Conservation (phyloP, 345 rosid genomes). For the Acer yangbiense region DNA sequence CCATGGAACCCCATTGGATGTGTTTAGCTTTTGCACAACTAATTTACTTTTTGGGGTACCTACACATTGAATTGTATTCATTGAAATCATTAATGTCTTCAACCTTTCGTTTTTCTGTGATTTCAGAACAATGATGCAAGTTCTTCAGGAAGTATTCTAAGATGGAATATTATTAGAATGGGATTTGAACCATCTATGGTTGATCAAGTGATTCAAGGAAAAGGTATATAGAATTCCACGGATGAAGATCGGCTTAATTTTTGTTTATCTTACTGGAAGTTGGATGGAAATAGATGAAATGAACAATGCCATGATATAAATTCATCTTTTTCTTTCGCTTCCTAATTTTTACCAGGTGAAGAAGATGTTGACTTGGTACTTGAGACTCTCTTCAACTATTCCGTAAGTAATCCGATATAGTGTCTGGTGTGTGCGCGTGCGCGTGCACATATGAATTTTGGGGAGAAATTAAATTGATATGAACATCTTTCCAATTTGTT, state of each 20-base stretch:
- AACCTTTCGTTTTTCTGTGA: constrained; percentile 12
- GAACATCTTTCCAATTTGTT: not conserved
- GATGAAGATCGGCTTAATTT: not conserved
- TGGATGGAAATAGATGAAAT: not conserved
- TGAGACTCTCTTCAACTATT: constrained; percentile 60
- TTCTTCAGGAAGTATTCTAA: constrained; percentile 68
- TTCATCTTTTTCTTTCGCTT: not conserved
- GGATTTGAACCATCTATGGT: constrained; percentile 72
- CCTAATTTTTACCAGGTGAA: constrained; percentile 53
- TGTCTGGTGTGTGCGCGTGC: no score
- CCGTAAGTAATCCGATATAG: constrained; percentile 42
- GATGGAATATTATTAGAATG: constrained; percentile 73
- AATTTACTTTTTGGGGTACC: not conserved
- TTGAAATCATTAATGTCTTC: constrained; percentile 5
- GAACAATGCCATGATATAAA: constrained; percentile 4
- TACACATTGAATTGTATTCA: constrained; percentile 1
- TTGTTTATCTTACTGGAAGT: not conserved
- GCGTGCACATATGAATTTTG: not conserved
- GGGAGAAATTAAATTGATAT: not conserved
- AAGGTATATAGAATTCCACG: constrained; percentile 50
- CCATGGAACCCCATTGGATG: no score
- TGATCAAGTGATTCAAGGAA: constrained; percentile 68
- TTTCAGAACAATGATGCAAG: constrained; percentile 73
- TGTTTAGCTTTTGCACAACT: not conserved
- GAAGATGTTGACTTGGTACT: constrained; percentile 62